These are phyloP conservation scores for Malus hybrid DNA, from an alignment of 331 rosid species.

Conservation along the genomic window DNA sequence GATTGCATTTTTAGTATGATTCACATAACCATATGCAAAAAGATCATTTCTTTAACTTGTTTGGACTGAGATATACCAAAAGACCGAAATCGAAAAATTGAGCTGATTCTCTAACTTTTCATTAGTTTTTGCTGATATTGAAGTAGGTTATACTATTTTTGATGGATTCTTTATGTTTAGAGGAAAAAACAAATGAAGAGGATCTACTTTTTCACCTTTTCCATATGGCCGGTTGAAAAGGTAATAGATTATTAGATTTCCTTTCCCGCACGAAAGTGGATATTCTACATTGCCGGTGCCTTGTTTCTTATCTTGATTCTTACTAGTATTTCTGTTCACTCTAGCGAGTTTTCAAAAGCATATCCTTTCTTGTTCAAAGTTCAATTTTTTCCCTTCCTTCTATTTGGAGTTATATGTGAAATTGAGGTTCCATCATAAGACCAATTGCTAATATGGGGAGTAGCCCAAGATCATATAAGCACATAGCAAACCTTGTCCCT, in stretches of 20 bases:
- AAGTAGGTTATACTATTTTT: neutral
- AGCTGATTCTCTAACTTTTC: neutral
- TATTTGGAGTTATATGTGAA: neutral
- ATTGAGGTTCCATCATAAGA: no score
- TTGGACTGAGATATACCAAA: neutral
- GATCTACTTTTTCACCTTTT: conserved; percentile 7
- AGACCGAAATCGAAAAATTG: neutral
- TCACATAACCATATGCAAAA: neutral
- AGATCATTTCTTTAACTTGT: neutral
- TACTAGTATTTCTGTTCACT: neutral
- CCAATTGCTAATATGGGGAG: no score
- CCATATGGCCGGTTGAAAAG: conserved; percentile 20
- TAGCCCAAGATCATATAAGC: no score
- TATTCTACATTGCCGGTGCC: conserved; percentile 21
- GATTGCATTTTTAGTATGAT: neutral
- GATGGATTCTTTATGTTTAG: neutral
- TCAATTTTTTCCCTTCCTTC: conserved; percentile 18
- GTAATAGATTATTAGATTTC: conserved; percentile 11
- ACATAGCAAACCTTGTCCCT: no score
- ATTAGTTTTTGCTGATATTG: neutral
- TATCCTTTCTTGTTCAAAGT: conserved; percentile 16
- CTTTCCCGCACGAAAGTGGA: conserved; percentile 26
- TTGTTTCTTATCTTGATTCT: conserved; percentile 19
- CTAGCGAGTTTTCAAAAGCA: conserved; percentile 5
- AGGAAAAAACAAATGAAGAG: neutral